Evolutionary conservation across 2,329 filamentous ascomycete genomes (phyloP).

Genomic region (Aspergillus caelatus): DNA sequence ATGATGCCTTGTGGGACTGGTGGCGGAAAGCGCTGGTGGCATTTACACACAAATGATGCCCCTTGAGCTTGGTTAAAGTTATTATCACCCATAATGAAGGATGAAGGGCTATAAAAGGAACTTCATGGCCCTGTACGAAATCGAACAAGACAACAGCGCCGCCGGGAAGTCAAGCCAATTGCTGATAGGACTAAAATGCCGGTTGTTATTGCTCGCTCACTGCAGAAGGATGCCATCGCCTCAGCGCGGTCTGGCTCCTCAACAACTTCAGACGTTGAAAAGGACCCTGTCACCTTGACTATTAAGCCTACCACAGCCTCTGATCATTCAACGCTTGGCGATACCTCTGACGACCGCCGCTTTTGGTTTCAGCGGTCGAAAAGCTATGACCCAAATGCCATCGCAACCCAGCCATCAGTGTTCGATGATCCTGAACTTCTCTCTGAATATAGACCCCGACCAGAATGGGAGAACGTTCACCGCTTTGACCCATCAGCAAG

Average conservation of each 20-base stretch:
- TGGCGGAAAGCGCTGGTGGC: background rate
- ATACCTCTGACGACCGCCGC: conserved; percentile 23
- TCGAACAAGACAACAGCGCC: background rate
- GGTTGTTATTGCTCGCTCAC: conserved; percentile 16
- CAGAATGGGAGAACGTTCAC: conserved; percentile 34
- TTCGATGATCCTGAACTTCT: conserved; percentile 49
- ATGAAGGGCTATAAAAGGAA: background rate
- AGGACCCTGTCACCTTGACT: conserved; percentile 11
- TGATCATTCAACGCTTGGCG: conserved; percentile 16
- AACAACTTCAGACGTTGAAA: conserved; percentile 11
- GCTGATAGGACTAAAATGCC: conserved; percentile 10
- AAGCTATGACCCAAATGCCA: conserved; percentile 27
- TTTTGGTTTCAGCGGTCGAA: conserved; percentile 34
- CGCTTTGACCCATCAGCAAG: conserved; percentile 24
- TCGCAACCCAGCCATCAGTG: conserved; percentile 49
- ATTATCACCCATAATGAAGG: background rate
- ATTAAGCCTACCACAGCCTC: background rate
- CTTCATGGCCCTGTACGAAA: background rate
- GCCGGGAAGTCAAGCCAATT: background rate
- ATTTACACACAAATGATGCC: conserved; percentile 3
- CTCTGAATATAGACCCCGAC: conserved; percentile 33
- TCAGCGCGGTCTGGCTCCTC: conserved; percentile 1
- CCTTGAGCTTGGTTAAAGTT: conserved; percentile 5
- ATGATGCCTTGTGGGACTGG: conserved; percentile 7
- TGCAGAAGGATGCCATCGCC: conserved; percentile 1